Conservation (phyloP, 768 basidiomycete genomes). For the Amanita brunnescens region DNA sequence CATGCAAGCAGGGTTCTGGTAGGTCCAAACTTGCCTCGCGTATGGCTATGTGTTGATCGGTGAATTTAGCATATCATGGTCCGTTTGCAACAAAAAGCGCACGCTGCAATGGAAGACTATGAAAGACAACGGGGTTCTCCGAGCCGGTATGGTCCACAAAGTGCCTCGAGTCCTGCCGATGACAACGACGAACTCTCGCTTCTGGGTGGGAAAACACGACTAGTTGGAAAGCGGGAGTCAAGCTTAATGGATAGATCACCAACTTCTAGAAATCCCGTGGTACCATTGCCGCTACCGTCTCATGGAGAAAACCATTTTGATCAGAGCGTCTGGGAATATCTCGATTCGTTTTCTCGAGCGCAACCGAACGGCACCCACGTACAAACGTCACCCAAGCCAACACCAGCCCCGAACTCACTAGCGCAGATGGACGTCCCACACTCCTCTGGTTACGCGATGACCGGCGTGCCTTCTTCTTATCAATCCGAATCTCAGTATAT, state of each 20-base stretch:
- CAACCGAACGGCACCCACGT: conserved; percentile 10
- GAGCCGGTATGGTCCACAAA: conserved; percentile 27
- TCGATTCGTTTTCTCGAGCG: conserved; percentile 48
- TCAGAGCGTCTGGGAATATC: conserved; percentile 58
- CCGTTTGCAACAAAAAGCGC: conserved; percentile 55
- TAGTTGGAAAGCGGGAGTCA: conserved; percentile 54
- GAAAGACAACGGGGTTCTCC: conserved; percentile 47
- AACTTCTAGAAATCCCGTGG: conserved; percentile 60
- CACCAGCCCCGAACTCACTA: conserved; percentile 14
- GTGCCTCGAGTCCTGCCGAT: conserved; percentile 34
- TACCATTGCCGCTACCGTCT: conserved; percentile 57
- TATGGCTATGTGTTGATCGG: not conserved
- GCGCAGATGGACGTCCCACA: conserved; percentile 31
- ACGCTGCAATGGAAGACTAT: conserved; percentile 54
- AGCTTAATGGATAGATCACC: conserved; percentile 57
- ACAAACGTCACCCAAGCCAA: conserved; percentile 8
- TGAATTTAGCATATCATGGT: conserved; percentile 52
- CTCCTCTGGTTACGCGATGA: conserved; percentile 41
- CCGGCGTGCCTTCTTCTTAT: conserved; percentile 26
- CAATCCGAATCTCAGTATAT: conserved; percentile 27
- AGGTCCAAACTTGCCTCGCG: conserved; percentile 14
- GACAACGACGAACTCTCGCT: conserved; percentile 58
- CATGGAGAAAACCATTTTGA: conserved; percentile 43
- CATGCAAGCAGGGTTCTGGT: conserved; percentile 59
- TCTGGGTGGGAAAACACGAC: conserved; percentile 57